Conservation (phyloP, 768 basidiomycete genomes). For the Mycena venus region DNA sequence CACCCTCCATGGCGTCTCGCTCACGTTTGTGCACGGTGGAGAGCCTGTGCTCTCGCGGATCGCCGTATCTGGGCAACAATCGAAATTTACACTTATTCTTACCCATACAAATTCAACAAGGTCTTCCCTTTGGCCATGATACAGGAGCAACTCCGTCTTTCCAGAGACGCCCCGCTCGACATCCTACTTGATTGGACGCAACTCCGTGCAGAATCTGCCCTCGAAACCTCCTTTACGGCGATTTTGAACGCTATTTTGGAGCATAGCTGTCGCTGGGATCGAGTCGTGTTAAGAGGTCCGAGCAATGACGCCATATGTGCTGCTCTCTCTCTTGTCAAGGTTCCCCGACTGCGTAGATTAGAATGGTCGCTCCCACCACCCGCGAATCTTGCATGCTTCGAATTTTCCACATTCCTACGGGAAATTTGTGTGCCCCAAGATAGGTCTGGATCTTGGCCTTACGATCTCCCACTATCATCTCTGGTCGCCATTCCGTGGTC, state of each 20-base stretch:
- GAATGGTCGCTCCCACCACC: not conserved
- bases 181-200: not conserved
- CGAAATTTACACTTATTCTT: not conserved
- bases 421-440: not conserved
- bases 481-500: not conserved
- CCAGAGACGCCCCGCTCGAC: not conserved
- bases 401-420: not conserved
- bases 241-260: no score
- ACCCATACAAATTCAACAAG: not conserved
- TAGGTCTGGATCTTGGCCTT: no score
- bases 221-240: no score
- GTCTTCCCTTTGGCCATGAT: not conserved
- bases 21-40: not conserved
- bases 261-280: no score
- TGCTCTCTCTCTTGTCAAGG: no score
- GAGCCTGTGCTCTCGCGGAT: not conserved
- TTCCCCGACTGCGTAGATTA: not conserved
- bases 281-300: no score
- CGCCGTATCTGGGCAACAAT: not conserved
- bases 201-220: no score
- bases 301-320: no score
- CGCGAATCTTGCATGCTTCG: no score
- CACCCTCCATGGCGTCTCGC: not conserved
- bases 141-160: not conserved
- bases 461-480: no score